Percentiles rank a stretch among this genome's conserved stretches.
Conservation (phyloP, 495 filamentous ascomycete genomes). For the Aspergillus nidulans region DNA sequence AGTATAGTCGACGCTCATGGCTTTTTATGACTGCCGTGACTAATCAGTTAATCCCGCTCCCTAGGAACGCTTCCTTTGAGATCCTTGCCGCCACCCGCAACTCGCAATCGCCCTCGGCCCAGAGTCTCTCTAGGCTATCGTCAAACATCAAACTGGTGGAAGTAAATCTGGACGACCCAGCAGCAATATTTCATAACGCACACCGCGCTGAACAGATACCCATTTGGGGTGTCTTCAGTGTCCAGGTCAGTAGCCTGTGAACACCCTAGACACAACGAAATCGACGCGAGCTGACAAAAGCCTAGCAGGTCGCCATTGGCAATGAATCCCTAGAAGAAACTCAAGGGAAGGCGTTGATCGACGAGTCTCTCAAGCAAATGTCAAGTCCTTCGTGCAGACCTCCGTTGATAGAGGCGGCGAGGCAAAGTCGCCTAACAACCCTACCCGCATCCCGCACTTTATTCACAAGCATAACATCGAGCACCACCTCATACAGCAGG, state of each 20-base stretch:
- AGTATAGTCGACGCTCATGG: not conserved
- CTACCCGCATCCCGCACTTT: conserved; percentile 62
- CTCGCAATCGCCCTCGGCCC: conserved; percentile 46
- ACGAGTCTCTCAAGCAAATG: conserved; percentile 53
- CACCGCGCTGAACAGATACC: conserved; percentile 34
- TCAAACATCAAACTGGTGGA: conserved; percentile 49
- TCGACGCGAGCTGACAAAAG: not conserved
- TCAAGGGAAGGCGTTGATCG: conserved; percentile 59
- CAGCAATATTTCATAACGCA: conserved; percentile 49
- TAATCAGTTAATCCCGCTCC: not conserved
- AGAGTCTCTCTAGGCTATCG: conserved; percentile 43
- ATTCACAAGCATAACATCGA: conserved; percentile 61
- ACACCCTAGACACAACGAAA: no score
- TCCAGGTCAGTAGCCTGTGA: conserved; percentile 29
- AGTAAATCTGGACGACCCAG: conserved; percentile 50
- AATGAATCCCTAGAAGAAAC: conserved; percentile 46
- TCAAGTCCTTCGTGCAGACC: conserved; percentile 61
- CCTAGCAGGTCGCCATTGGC: conserved; percentile 31
- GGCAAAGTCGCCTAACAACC: conserved; percentile 42
- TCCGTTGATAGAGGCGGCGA: conserved; percentile 66
- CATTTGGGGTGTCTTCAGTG: conserved; percentile 51
- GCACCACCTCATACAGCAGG: conserved; percentile 46
- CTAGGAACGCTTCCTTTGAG: conserved; percentile 39
- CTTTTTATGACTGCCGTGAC: not conserved
- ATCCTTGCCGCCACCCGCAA: conserved; percentile 70